phyloP scores from a whole-genome alignment of 139 green algal genomes.

The Picochlorum sp. region DNA sequence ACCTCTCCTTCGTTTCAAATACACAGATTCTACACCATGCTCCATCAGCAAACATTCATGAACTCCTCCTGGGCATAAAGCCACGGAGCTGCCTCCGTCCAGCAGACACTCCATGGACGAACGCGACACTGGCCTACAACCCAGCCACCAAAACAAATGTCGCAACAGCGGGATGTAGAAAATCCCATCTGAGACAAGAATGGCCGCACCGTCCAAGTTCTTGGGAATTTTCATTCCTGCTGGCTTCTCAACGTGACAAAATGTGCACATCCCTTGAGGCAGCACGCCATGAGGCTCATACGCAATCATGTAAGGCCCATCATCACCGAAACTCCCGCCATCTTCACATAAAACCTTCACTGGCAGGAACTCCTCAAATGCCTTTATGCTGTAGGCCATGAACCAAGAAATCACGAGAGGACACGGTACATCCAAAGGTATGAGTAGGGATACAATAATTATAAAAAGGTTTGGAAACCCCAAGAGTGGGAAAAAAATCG shows the following conservation, averaged over 20 bases:
- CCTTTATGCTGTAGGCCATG: too few relatives aligned
- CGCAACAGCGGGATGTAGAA: slow-evolving; percentile 12
- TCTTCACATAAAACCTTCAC: not conserved
- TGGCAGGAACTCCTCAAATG: not conserved
- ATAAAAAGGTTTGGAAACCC: too few relatives aligned
- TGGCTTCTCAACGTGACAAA: slow-evolving; percentile 5
- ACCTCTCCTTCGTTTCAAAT: slow-evolving; percentile 48
- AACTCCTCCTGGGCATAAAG: slow-evolving; percentile 39
- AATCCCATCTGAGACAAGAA: slow-evolving; percentile 19
- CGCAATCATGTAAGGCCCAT: slow-evolving; percentile 12
- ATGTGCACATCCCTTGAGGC: slow-evolving; percentile 20
- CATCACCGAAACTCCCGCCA: not conserved
- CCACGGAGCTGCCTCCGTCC: slow-evolving; percentile 18
- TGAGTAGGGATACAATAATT: too few relatives aligned
- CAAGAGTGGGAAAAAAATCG: not conserved
- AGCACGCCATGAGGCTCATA: slow-evolving; percentile 36
- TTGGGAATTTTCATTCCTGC: slow-evolving; percentile 1
- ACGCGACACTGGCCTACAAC: slow-evolving; percentile 4
- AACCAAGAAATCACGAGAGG: too few relatives aligned
- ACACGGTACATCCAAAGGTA: too few relatives aligned
- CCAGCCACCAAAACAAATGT: slow-evolving; percentile 32
- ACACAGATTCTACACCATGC: slow-evolving; percentile 51
- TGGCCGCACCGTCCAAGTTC: slow-evolving; percentile 4
- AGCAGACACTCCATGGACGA: slow-evolving; percentile 6
- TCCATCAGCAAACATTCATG: slow-evolving; percentile 70